Conservation (phyloP, 306 rosid species). For the Mucuna pruriens region DNA sequence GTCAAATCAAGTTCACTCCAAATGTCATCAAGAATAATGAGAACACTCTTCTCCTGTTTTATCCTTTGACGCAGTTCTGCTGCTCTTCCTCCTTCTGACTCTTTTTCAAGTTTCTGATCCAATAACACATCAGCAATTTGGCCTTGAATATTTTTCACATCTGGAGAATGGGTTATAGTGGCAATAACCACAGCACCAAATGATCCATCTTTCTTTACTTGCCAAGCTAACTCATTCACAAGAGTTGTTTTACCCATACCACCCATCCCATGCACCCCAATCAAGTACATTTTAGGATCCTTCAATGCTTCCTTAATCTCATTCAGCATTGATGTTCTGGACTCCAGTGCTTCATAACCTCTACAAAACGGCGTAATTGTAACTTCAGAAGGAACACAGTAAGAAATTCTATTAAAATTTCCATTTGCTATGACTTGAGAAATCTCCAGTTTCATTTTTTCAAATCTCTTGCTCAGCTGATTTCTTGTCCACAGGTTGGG, state of each 20-base stretch:
- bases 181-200: not conserved
- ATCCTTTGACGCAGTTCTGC: not conserved
- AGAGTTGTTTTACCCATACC: not conserved
- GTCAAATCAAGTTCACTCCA: not conserved
- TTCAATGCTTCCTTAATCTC: not conserved
- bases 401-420: not conserved
- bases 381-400: not conserved
- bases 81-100: not conserved
- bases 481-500: not conserved
- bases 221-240: not conserved
- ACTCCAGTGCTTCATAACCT: not conserved
- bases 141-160: not conserved
- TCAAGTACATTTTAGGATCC: not conserved
- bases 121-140: not conserved
- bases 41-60: not conserved
- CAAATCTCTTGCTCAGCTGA: not conserved
- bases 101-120: not conserved
- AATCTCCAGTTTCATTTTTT: not conserved
- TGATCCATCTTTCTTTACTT: not conserved
- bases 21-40: conserved; percentile 5
- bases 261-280: conserved; percentile 32
- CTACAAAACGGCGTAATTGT: not conserved
- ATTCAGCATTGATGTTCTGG: not conserved
- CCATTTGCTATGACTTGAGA: not conserved
- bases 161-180: not conserved